phyloP scores from a whole-genome alignment of 352 stramenopile species.

The Globisporangium cystogenes region DNA sequence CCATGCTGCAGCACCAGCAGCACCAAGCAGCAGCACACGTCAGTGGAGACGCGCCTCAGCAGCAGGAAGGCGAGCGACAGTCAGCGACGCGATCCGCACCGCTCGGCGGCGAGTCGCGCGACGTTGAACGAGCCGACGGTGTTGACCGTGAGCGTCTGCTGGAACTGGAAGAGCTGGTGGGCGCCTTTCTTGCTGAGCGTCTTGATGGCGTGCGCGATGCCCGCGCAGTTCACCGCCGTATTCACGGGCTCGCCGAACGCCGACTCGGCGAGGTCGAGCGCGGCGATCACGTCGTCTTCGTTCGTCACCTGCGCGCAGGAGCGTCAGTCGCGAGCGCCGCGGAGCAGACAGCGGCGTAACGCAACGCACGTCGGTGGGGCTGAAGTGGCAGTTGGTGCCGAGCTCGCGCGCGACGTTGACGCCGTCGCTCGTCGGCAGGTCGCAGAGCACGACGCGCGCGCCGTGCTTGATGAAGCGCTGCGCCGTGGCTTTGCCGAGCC shows the following conservation, averaged over 20 bases:
- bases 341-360: not conserved
- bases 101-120: slow-evolving; percentile 90
- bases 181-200: slow-evolving; percentile 91
- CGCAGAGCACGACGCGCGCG: slow-evolving; percentile 89
- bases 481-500: slow-evolving; percentile 92
- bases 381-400: slow-evolving; percentile 77
- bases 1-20: slow-evolving; percentile 54
- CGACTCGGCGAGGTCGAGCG: slow-evolving; percentile 89
- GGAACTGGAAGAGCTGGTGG: slow-evolving; percentile 92
- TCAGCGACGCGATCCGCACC: slow-evolving; percentile 30
- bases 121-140: slow-evolving; percentile 98
- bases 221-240: slow-evolving; percentile 94
- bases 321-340: too few species aligned
- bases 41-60: too few species aligned
- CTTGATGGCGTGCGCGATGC: slow-evolving; percentile 91
- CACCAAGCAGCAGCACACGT: too few species aligned
- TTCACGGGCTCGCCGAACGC: slow-evolving; percentile 92
- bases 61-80: too few species aligned
- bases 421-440: slow-evolving; percentile 84
- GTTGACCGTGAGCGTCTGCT: slow-evolving; percentile 96
- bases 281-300: slow-evolving; percentile 83
- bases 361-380: slow-evolving; percentile 59
- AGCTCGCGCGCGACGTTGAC: slow-evolving; percentile 71
- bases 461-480: slow-evolving; percentile 86
- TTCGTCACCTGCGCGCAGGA: slow-evolving; percentile 76